These are phyloP conservation scores for Cercospora brassicicola DNA, from an alignment of 2,329 filamentous ascomycete genomes.

Conservation along the genomic window DNA sequence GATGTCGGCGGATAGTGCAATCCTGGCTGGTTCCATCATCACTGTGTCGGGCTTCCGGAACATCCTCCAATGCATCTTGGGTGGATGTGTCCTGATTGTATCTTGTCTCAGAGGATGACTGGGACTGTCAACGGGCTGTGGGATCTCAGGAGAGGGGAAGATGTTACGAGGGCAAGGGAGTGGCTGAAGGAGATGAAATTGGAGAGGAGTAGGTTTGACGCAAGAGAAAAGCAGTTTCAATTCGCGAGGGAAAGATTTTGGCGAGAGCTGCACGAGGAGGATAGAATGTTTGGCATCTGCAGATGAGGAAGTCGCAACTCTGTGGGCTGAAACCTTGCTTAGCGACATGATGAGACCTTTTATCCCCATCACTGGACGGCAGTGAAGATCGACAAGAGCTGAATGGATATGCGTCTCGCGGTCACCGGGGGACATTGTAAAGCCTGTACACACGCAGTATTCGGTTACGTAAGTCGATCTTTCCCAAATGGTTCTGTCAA, in stretches of 20 bases:
- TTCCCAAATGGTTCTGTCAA: background rate
- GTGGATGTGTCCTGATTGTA: conserved; percentile 23
- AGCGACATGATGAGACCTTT: background rate
- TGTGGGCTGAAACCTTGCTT: background rate
- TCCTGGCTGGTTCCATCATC: conserved; percentile 20
- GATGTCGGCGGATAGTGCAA: conserved; percentile 11
- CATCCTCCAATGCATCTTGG: conserved; percentile 18
- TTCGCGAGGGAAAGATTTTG: background rate
- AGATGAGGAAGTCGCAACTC: background rate
- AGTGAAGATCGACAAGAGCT: too few relatives aligned
- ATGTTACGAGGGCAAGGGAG: conserved; percentile 1
- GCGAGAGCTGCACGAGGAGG: background rate
- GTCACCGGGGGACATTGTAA: background rate
- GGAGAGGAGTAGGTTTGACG: background rate
- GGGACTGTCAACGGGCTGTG: conserved; percentile 2
- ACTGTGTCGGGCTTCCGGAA: conserved; percentile 18
- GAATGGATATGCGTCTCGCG: background rate
- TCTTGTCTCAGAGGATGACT: background rate
- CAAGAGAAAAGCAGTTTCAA: background rate
- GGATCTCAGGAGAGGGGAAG: background rate
- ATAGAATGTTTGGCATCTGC: background rate
- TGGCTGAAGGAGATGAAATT: conserved; percentile 9
- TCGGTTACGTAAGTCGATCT: background rate
- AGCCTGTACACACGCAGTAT: background rate
- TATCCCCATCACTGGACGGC: too few relatives aligned